Evolutionary conservation across 1,139 yeast genomes (phyloP), one percentile per base, ranked within the genome.

Genomic region (Blastobotrys buckinghamii): DNA sequence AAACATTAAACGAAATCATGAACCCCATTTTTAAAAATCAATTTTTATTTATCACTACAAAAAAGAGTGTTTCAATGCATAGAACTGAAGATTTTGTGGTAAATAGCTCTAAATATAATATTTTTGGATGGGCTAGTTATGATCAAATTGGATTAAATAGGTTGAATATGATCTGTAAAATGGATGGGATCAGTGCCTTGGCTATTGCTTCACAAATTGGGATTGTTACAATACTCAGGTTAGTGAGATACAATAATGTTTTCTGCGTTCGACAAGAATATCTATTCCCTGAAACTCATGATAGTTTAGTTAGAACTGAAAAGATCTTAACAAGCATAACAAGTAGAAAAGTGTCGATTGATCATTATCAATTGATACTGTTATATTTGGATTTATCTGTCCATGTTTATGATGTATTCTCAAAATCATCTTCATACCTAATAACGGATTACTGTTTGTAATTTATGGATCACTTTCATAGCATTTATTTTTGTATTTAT

Each of bases 251-350:
- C 58, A 63, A 81, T 27, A 87, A 87, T 0, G 60, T 82, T 0
- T 73, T 68, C 55, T 78, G 80, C 2, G 69, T 82, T 73, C 66
- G 89, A 39, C 85, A 81, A 55, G 90, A 83, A 58, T 74, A 71
- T 54, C 60, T 77, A 1, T 72, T 81, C 45, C 69, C 69, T 2
- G 57, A 54, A 22, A 53, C 56, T 3, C 56, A 55, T 8, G 48
- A 46, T n/a, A 40, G 32, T 12, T 16, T 48, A 45, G 8, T 20
- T 5, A 16, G 54, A 41, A 15, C 29, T 12, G 43, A 44, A 20
- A 51, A 59, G 6, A 52, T 54, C 6, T 46, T 59, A 36, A 54
- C 47, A 0, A 62, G 62, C 1, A 42, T 59, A 6, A 48, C 58
- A 6, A 56, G 54, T 2, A 32, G 53, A 2, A 59, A 59, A 1